Evolutionary conservation across 2,329 filamentous ascomycete genomes (phyloP), one percentile per base, ranked within the genome.

Genomic region (Trichoderma brevicompactum): DNA sequence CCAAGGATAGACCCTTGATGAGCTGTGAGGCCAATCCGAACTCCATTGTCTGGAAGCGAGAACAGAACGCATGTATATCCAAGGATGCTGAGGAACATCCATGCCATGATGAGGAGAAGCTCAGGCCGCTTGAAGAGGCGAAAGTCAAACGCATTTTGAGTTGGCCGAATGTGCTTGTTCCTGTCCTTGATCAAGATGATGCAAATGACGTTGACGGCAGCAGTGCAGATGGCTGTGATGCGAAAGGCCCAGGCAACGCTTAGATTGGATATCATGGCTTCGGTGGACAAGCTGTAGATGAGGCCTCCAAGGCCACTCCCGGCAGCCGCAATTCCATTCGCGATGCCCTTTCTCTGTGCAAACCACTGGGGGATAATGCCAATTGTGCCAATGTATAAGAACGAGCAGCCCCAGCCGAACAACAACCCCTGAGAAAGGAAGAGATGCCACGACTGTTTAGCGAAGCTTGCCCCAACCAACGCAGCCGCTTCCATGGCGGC

Each of bases 61-160:
- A 89, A 91, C 2, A 90, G 78, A 2, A 90, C 74, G 0, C 87
- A 84, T 19, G 89, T 84, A 68, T 90, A 90, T 6, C 85, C 88
- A 6, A 91, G 77, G 81, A 89, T 86, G 58, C 81, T 86, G 67
- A 89, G 79, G 65, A 85, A 80, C 0, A 85, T 87, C 77, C 85
- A 90, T 3, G 72, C 77, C 23, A 87, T 77, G n/a, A 89, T 77
- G 0, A 88, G 78, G 4, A 86, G 66, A 66, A 87, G 87, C 68
- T 89, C 83, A 0, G 79, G 74, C 1, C 81, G 79, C 49, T 77
- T 79, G 0, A 73, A 41, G 1, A 72, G 60, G 0, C 17, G 36
- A 0, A 56, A 54, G 15, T 71, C 66, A 46, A 72, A 70, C 2
- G 43, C 62, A 15, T 19, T 23, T 10, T 65, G 62, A 3, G 6